Evolutionary conservation across 805 yeast species (phyloP).

Genomic region (Nakazawaea ambrosiae): DNA sequence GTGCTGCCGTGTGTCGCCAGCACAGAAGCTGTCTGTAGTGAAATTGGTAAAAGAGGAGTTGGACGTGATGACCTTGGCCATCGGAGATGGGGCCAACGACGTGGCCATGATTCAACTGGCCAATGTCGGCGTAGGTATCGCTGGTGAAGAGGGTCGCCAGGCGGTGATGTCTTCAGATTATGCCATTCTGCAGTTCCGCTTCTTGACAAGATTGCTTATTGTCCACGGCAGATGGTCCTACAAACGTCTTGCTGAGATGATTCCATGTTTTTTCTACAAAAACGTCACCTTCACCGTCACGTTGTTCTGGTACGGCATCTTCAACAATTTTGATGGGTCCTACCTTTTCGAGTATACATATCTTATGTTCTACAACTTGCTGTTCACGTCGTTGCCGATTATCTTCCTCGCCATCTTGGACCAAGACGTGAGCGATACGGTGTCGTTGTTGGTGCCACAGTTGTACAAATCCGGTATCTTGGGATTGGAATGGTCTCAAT

Average conservation of each 20-base stretch:
- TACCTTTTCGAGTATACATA: conserved; percentile 74
- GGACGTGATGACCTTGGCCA: conserved; percentile 79
- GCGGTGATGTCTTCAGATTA: conserved; percentile 87
- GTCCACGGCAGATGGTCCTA: conserved; percentile 89
- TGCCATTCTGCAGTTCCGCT: conserved; percentile 80
- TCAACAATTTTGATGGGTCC: conserved; percentile 69
- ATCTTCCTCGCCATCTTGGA: conserved; percentile 74
- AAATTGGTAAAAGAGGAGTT: conserved; percentile 66
- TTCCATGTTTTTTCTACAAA: conserved; percentile 75
- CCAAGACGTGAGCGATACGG: conserved; percentile 69
- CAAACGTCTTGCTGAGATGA: conserved; percentile 75
- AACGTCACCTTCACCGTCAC: conserved; percentile 71
- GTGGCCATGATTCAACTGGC: conserved; percentile 91
- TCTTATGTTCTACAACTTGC: conserved; percentile 75
- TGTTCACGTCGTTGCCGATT: conserved; percentile 76
- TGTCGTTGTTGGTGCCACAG: conserved; percentile 69
- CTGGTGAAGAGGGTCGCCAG: conserved; percentile 88
- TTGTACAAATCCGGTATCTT: conserved; percentile 67
- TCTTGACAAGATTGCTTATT: conserved; percentile 53
- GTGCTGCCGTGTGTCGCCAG: conserved; percentile 85
- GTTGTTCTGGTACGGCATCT: conserved; percentile 75
- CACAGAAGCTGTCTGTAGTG: conserved; percentile 82
- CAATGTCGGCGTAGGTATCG: conserved; percentile 83
- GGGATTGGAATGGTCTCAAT: conserved; percentile 63
- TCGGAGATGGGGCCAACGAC: conserved; percentile 87